Evolutionary conservation across 2,329 filamentous ascomycete species (phyloP).

Genomic region (Gaeumannomyces sp.): DNA sequence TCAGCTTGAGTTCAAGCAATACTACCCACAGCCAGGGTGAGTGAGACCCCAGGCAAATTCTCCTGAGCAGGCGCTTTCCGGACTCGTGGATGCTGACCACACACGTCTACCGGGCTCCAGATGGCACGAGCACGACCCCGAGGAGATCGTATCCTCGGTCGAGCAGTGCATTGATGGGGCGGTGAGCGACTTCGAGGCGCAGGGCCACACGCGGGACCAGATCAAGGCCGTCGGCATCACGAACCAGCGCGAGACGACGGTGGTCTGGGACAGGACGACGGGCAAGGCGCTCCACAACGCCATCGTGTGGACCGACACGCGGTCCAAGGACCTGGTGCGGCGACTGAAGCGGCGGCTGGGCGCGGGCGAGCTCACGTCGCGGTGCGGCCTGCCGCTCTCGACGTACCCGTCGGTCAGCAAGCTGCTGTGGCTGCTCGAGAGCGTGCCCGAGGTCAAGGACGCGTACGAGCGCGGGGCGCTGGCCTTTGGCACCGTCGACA

Average conservation of each 20-base stretch:
- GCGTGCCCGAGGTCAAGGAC: constrained; percentile 58
- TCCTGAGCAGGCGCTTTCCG: no score
- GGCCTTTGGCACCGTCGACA: constrained; percentile 81
- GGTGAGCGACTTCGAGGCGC: constrained; percentile 62
- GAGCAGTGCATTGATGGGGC: constrained; percentile 75
- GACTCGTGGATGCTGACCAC: no score
- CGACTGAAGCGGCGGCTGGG: constrained; percentile 64
- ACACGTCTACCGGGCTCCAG: constrained; percentile 44
- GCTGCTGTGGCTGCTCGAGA: constrained; percentile 62
- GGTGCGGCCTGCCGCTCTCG: constrained; percentile 77
- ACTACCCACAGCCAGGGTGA: constrained; percentile 57
- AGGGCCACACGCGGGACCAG: constrained; percentile 52
- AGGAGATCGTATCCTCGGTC: constrained; percentile 68
- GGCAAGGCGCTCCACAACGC: constrained; percentile 78
- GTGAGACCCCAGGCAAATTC: no score
- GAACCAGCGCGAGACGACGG: constrained; percentile 82
- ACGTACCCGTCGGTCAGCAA: constrained; percentile 87
- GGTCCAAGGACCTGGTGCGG: constrained; percentile 65
- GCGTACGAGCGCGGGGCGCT: constrained; percentile 72
- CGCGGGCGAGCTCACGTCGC: constrained; percentile 60
- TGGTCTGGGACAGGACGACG: constrained; percentile 77
- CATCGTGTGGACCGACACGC: constrained; percentile 85
- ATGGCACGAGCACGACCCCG: constrained; percentile 86
- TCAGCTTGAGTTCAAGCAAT: constrained; percentile 80
- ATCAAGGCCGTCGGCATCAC: constrained; percentile 81